Base-by-base conservation (phyloP, 2,329 filamentous ascomycete genomes). In the Colletotrichum liaoningense region DNA sequence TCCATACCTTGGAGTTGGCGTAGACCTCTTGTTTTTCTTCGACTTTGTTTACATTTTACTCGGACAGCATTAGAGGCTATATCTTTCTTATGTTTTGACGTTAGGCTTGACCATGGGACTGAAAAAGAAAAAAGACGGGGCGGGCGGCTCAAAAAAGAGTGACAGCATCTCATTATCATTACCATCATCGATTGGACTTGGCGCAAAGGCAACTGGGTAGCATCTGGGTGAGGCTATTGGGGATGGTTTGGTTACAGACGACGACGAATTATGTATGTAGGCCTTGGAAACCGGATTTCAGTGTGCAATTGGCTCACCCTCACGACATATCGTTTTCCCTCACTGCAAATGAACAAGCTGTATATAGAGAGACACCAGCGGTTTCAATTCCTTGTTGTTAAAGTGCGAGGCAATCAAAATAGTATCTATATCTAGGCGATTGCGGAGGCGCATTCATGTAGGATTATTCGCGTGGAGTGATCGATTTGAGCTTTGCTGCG, bases 51-150 rank as follows among this genome's bases (percentile, higher is more conserved):
- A 42, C 26, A 52, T n/a, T 28, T 12, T 16, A 59, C 55, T 16
- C 60, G 28, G 14, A 26, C 55, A 35, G 49, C 55, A 42, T 62
- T 49, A n/a, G 26, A 28, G 19, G 49, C 62, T 28, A 35, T 46
- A 28, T 33, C 54, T 28, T 42, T 26, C 42, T 60, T 65, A 46
- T 26, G 24, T 67, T 49, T n/a, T 58, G 24, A 42, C 49, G 26
- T 65, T 24, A 42, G 16, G 24, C 5, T 56, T 65, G 66, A 67
- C 49, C 26, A 28, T 42, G 70, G 66, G 26, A 38, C 42, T 57
- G 46, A 49, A 73, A 70, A 70, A 69, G 54, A 60, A 69, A 72
- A 73, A 64, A 70, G 67, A 69, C 42, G 63, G 66, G 46, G 30
- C 46, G 54, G 57, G 55, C 55, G 70, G 67, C 70, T 65, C 68